Evolutionary conservation across 2,329 filamentous ascomycete species (phyloP).

Genomic region (Botrytis deweyae): DNA sequence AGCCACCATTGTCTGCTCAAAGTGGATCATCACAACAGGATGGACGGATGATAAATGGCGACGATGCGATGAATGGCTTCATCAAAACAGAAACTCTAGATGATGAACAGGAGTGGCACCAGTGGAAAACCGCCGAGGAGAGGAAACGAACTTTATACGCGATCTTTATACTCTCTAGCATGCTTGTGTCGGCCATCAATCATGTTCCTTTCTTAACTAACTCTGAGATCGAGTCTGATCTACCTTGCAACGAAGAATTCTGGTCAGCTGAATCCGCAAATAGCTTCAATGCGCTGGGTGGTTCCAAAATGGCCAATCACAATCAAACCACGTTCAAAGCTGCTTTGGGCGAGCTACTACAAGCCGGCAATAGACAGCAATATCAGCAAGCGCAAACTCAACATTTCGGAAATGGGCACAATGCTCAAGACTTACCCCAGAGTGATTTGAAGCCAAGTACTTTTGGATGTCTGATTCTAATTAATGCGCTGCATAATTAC

Average conservation of each 20-base stretch:
- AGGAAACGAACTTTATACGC: slow-evolving; percentile 89
- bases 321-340: slow-evolving; percentile 77
- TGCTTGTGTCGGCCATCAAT: slow-evolving; percentile 90
- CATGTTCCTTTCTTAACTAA: slow-evolving; percentile 89
- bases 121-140: slow-evolving; percentile 86
- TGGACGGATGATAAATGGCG: slow-evolving; percentile 51
- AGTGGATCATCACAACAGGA: slow-evolving; percentile 41
- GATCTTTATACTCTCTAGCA: slow-evolving; percentile 87
- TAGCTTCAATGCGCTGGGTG: slow-evolving; percentile 77
- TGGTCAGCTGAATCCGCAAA: slow-evolving; percentile 81
- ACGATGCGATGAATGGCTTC: slow-evolving; percentile 52
- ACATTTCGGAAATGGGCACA: slow-evolving; percentile 48
- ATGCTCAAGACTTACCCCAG: slow-evolving; percentile 51
- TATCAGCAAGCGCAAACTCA: slow-evolving; percentile 51
- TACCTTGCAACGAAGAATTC: slow-evolving; percentile 91
- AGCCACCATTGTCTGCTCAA: slow-evolving; percentile 44
- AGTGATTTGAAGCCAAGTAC: slow-evolving; percentile 78
- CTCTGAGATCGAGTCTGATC: slow-evolving; percentile 83
- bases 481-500: slow-evolving; percentile 94
- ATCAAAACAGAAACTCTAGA: slow-evolving; percentile 47
- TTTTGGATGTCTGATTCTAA: slow-evolving; percentile 86
- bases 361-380: slow-evolving; percentile 66
- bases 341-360: slow-evolving; percentile 76
- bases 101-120: slow-evolving; percentile 77
- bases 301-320: slow-evolving; percentile 64